phyloP scores from a whole-genome alignment of 306 rosid species.

The Ammopiptanthus mongolicus region DNA sequence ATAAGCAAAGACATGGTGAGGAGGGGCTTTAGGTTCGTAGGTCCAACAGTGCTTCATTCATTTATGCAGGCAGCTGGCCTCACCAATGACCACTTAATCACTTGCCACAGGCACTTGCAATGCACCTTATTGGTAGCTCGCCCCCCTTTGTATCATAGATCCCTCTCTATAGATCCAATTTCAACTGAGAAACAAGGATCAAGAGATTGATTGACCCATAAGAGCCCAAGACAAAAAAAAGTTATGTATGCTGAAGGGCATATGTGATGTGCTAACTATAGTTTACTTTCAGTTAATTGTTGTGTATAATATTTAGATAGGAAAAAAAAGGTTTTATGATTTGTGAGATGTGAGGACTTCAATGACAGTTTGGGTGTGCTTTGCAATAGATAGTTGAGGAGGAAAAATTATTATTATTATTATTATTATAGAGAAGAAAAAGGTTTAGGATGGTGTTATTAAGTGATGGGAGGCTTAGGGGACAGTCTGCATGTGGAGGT shows the following conservation, averaged over 20 bases:
- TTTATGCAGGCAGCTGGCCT: conserved; percentile 96
- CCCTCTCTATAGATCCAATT: conserved; percentile 27
- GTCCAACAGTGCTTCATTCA: conserved; percentile 90
- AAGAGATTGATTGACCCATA: conserved; percentile 21
- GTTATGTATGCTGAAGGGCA: conserved; percentile 26
- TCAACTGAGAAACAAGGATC: conserved; percentile 13
- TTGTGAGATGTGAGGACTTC: conserved; percentile 39
- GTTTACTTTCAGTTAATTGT: conserved; percentile 19
- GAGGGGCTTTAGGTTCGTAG: conserved; percentile 80
- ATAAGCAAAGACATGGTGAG: conserved; percentile 95
- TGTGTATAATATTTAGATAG: conserved; percentile 53
- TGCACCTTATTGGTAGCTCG: conserved; percentile 50
- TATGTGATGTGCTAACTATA: conserved; percentile 56
- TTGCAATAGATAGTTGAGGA: conserved; percentile 19
- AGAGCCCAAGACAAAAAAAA: conserved; percentile 9
- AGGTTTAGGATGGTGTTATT: conserved; percentile 28
- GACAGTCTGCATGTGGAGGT: conserved; percentile 70
- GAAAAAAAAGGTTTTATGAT: conserved; percentile 17
- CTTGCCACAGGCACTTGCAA: conserved; percentile 81
- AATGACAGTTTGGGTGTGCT: conserved; percentile 36
- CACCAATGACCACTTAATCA: conserved; percentile 85
- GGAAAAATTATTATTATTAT: conserved; percentile 1
- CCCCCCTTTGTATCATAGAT: conserved; percentile 13
- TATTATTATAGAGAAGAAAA: conserved; percentile 9
- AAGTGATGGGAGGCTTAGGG: conserved; percentile 35